phyloP scores from a whole-genome alignment of 345 rosid genomes.

The Syzygium grande region DNA sequence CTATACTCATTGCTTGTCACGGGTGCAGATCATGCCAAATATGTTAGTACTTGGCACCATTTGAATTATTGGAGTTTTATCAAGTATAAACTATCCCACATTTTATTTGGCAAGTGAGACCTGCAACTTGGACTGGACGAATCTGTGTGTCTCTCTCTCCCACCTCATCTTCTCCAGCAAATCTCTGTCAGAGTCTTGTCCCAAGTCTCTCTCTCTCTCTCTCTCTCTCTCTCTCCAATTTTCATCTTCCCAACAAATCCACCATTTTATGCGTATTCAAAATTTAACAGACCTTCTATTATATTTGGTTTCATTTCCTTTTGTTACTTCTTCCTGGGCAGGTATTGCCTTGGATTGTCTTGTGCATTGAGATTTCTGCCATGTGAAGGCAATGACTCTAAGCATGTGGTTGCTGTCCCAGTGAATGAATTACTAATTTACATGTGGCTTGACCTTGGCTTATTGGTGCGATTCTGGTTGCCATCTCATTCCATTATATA shows the following conservation, averaged over 20 bases:
- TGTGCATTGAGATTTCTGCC: neutral
- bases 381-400: neutral
- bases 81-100: no score
- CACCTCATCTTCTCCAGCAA: no score
- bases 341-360: neutral
- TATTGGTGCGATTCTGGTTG: neutral
- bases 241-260: rapidly evolving
- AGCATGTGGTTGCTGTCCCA: neutral
- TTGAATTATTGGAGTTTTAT: no score
- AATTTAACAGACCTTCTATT: neutral
- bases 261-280: neutral
- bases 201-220: no score
- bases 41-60: no score
- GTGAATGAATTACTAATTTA: neutral
- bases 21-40: no score
- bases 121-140: neutral
- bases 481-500: neutral
- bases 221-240: neutral
- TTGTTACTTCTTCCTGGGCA: no score
- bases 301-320: no score
- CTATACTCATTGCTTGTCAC: neutral
- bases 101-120: no score
- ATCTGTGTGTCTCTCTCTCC: no score
- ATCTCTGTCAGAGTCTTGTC: no score
- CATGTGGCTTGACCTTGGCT: neutral